Evolutionary conservation across 306 rosid species (phyloP), one percentile per base, ranked within the genome.

Genomic region (Fragaria iinumae): DNA sequence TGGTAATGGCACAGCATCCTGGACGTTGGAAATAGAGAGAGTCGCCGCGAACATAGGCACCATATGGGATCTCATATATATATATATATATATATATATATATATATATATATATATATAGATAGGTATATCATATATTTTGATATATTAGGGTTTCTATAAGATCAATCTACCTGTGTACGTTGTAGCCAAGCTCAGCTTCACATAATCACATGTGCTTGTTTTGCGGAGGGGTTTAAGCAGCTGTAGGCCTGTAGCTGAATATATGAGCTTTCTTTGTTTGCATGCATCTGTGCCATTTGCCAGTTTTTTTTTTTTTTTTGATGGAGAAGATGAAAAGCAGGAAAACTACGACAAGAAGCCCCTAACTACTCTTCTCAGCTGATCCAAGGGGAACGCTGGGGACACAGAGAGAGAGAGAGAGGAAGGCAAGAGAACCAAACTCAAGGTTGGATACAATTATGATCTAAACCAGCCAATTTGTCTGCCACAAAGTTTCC

Each of bases 151-250:
- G 21, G 59, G 59, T 52, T 52, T 52, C 59, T 52, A 53, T 53
- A 53, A 53, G 56, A 52, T 56, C 29, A 25, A 56, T 56, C 14
- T 83, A 80, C 71, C 17, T 76, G 80, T 69, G 34, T 32, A 32
- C 36, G 77, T 78, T 65, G 78, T 21, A 56, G 63, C 5, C 6
- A 62, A 74, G 85, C 27, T 67, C 50, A 41, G 16, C n/a, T 77
- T 27, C 66, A 25, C 38, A 60, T 27, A 12, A 11, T 89, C 96
- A 86, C 90, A 84, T 87, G 96, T 77, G 82, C 88, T 80, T 83
- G 91, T 89, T 87, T 88, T 79, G 83, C 82, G 93, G 89, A 87
- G 79, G 11, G 16, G 79, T 62, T 67, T 75, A 77, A 71, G 70
- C 70, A 8, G 57, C 34, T 32, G 34, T 32, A 32, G 34, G 34